phyloP scores from a whole-genome alignment of 2,329 filamentous ascomycete species.

The Aspergillus udagawae region DNA sequence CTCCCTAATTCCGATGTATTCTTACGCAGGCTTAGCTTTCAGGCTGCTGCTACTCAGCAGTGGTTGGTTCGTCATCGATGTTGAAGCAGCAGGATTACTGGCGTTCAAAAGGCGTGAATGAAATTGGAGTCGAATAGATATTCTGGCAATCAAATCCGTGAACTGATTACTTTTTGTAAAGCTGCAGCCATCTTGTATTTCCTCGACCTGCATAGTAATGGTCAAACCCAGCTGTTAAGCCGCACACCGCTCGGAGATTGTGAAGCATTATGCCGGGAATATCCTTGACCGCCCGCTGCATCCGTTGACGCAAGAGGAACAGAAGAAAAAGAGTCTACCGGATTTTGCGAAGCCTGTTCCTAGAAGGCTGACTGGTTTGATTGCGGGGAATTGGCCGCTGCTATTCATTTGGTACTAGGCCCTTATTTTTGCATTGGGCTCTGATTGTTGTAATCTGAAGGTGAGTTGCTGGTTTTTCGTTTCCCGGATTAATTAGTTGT shows the following conservation, averaged over 20 bases:
- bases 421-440: background rate
- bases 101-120: constrained; percentile 16
- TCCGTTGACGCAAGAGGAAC: constrained; percentile 4
- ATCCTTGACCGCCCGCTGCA: constrained; percentile 7
- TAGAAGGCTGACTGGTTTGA: background rate
- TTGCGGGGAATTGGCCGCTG: background rate
- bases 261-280: constrained; percentile 2
- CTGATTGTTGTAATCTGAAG: background rate
- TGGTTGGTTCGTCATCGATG: constrained; percentile 4
- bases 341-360: background rate
- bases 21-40: background rate
- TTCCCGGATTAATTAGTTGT: no score
- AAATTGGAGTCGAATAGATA: constrained; percentile 16
- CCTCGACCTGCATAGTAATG: background rate
- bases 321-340: background rate
- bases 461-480: background rate
- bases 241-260: background rate
- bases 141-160: background rate
- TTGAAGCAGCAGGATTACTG: constrained; percentile 12
- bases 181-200: background rate
- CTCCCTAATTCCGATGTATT: background rate
- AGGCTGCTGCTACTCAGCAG: background rate
- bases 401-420: background rate
- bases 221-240: background rate
- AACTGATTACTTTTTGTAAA: background rate